Base-by-base conservation (phyloP, 2,329 filamentous ascomycete species). In the Pezicula carpinea region DNA sequence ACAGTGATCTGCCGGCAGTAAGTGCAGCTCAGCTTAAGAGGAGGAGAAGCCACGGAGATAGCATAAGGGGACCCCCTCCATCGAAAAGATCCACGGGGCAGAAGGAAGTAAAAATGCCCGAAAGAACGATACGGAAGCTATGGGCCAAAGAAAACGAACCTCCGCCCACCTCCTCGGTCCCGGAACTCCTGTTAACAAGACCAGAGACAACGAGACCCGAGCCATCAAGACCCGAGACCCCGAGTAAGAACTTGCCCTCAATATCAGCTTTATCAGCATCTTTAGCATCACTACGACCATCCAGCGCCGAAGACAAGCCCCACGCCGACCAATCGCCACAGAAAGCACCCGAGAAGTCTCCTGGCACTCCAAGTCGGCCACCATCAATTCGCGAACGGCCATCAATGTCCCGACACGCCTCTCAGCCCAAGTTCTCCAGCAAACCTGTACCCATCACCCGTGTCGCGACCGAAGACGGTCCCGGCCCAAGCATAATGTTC, bases 401-500 rank as follows among this genome's bases (percentile, higher is more conserved):
- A 6, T 65, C 66, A 13, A 64, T 77, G 7, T 76, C 77, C 2
- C 69, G 76, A 5, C 74, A 80, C 44, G 70, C 75, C 18, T 83
- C 80, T 2, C 68, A 74, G 15, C 73, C 77, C 38, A 79, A 80
- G 32, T 92, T 92, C 63, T 85, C 83, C 0, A 90, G 85, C 43
- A 81, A 80, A 5, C 81, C 87, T 0, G 80, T 88, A 1, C 88
- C 87, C 0, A 80, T 85, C 53, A 83, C 87, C 2, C 78, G 75
- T 50, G 76, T 89, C 18, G 79, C 79, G 3, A 71, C 73, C 1
- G 79, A 86, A 50, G 86, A 85, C 47, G 80, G 77, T 1, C 71
- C 77, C 1, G 84, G 82, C 0, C 83, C 84, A 1, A 83, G 76
- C 1, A 90, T 95, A 52, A 87, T 87, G 77, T 95, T 93, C 64